These are phyloP conservation scores for Ophioceras dolichostomum DNA, from an alignment of 2,329 filamentous ascomycete genomes.

Conservation along the genomic window DNA sequence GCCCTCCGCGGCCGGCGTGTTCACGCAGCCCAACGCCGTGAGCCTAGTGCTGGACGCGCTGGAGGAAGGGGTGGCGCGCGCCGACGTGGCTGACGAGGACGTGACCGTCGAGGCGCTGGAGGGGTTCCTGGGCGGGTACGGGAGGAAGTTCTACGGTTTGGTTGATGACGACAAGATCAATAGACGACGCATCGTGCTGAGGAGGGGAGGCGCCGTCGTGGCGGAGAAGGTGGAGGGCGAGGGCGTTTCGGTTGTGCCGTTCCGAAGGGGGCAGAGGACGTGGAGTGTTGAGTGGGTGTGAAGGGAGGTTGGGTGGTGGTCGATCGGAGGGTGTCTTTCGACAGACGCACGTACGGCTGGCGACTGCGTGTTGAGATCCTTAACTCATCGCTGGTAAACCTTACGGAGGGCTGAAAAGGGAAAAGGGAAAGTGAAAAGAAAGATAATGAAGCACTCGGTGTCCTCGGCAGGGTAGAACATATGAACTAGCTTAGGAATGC, in stretches of 20 bases:
- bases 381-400: too few relatives aligned
- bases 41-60: constrained; percentile 45
- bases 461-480: too few relatives aligned
- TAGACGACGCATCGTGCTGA: background rate
- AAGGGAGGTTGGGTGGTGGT: background rate
- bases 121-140: constrained; percentile 39
- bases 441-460: too few relatives aligned
- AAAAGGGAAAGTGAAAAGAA: too few relatives aligned
- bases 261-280: background rate
- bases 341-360: too few relatives aligned
- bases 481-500: too few relatives aligned
- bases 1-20: constrained; percentile 57
- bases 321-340: background rate
- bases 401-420: too few relatives aligned
- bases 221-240: background rate
- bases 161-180: background rate
- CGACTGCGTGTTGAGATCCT: too few relatives aligned
- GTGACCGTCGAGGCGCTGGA: constrained; percentile 41
- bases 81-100: constrained; percentile 35
- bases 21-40: constrained; percentile 62
- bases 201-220: background rate
- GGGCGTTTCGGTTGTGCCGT: background rate
- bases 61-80: constrained; percentile 45
- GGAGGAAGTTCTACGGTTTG: constrained; percentile 37
- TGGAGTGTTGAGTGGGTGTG: constrained; percentile 1